phyloP scores from a whole-genome alignment of 352 stramenopile genomes.

The Phytophthora melonis region DNA sequence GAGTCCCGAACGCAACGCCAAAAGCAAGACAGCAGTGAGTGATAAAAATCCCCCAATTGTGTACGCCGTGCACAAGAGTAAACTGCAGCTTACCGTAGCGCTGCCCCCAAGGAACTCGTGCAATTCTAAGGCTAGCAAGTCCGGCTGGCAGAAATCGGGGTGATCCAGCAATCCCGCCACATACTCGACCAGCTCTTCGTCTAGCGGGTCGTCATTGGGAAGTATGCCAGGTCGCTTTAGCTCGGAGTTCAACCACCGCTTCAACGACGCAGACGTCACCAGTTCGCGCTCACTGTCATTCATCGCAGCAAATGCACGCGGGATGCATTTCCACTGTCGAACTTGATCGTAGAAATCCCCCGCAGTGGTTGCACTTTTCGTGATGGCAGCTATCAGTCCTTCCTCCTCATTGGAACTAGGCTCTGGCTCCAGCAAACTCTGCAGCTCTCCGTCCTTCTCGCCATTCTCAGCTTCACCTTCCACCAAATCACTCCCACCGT shows the following conservation, averaged over 20 bases:
- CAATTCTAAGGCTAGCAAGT: conserved; percentile 70
- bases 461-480: neutral
- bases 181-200: conserved; percentile 75
- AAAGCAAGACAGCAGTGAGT: conserved; percentile 9
- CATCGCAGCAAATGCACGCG: conserved; percentile 50
- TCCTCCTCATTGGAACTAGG: neutral
- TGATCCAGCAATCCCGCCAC: conserved; percentile 71
- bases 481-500: neutral
- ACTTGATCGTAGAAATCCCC: conserved; percentile 56
- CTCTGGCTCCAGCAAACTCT: conserved; percentile 32
- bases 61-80: neutral
- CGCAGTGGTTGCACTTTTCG: conserved; percentile 31
- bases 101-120: conserved; percentile 70
- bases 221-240: conserved; percentile 47
- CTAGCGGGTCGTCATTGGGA: conserved; percentile 43
- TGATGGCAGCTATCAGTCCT: conserved; percentile 39
- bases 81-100: conserved; percentile 39
- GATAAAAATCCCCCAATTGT: neutral
- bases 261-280: conserved; percentile 29
- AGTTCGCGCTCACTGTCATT: conserved; percentile 35
- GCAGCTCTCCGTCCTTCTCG: conserved; percentile 6
- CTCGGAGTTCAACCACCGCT: conserved; percentile 58
- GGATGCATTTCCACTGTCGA: conserved; percentile 59
- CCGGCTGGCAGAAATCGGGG: conserved; percentile 75
- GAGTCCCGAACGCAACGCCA: neutral